phyloP scores from a whole-genome alignment of 2,329 filamentous ascomycete genomes.

The Trichoderma sp. region DNA sequence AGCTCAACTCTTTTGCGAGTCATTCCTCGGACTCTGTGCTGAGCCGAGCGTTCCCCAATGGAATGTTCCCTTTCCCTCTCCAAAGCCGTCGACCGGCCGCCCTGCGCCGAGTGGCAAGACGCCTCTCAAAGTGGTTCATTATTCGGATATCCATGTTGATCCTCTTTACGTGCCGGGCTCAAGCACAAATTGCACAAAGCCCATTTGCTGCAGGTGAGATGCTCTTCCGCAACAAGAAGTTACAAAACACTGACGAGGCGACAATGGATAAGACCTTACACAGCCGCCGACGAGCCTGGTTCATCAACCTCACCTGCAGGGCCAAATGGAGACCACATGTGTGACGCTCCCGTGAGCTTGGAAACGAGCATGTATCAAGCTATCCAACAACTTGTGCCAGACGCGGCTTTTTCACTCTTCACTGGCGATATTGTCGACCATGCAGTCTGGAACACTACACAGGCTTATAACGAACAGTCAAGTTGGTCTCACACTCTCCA shows the following conservation, averaged over 20 bases:
- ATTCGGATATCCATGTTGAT: slow-evolving; percentile 64
- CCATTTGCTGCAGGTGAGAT: slow-evolving; percentile 59
- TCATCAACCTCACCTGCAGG: slow-evolving; percentile 55
- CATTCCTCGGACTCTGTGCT: slow-evolving; percentile 57
- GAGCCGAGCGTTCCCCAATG: slow-evolving; percentile 51
- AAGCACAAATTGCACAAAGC: slow-evolving; percentile 59
- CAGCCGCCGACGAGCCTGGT: slow-evolving; percentile 51
- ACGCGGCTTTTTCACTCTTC: slow-evolving; percentile 60
- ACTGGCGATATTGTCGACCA: slow-evolving; percentile 64
- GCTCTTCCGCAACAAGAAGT: background rate
- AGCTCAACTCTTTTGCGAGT: slow-evolving; percentile 56
- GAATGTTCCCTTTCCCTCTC: slow-evolving; percentile 49
- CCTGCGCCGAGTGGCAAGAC: slow-evolving; percentile 49
- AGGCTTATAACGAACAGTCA: slow-evolving; percentile 38
- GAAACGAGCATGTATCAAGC: slow-evolving; percentile 60
- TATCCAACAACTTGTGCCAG: slow-evolving; percentile 51
- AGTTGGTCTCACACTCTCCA: slow-evolving; percentile 34
- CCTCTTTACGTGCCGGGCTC: slow-evolving; percentile 57
- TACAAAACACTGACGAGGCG: slow-evolving; percentile 12
- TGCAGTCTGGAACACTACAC: slow-evolving; percentile 52
- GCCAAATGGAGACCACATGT: slow-evolving; percentile 56
- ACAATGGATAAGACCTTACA: slow-evolving; percentile 47
- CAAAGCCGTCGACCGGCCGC: slow-evolving; percentile 44
- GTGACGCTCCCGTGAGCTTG: slow-evolving; percentile 55
- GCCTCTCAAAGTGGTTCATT: slow-evolving; percentile 60